These are phyloP conservation scores for Fusarium bactridioides DNA, from an alignment of 2,329 filamentous ascomycete genomes.

Conservation along the genomic window DNA sequence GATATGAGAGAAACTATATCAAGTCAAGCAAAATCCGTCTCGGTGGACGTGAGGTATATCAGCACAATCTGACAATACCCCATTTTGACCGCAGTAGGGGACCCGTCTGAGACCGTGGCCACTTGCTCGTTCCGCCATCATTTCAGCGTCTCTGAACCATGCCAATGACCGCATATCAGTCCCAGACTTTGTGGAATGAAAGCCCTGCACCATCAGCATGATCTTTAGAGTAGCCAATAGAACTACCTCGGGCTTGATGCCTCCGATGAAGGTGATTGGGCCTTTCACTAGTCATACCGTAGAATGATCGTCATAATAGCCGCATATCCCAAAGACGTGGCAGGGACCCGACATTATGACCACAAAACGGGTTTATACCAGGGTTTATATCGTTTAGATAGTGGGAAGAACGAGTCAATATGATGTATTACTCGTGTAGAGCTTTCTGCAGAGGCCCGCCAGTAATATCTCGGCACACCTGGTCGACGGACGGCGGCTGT, in stretches of 20 bases:
- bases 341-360: background rate
- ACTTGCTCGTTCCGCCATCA: background rate
- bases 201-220: background rate
- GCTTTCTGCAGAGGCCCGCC: background rate
- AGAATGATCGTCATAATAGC: background rate
- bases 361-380: background rate
- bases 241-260: accelerated
- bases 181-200: background rate
- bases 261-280: background rate
- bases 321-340: background rate
- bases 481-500: background rate
- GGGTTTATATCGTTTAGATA: no score
- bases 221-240: background rate
- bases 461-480: background rate
- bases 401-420: background rate
- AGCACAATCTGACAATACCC: background rate
- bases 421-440: background rate
- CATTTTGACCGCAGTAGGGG: accelerated
- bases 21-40: background rate
- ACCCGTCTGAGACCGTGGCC: accelerated
- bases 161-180: background rate
- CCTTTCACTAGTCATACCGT: background rate
- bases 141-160: background rate
- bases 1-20: background rate
- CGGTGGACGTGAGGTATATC: background rate